Percentiles rank a stretch among this genome's conserved stretches.
These are phyloP conservation scores for Juglanconis sp. DNA, from an alignment of 2,329 filamentous ascomycete species.

Conservation along the genomic window DNA sequence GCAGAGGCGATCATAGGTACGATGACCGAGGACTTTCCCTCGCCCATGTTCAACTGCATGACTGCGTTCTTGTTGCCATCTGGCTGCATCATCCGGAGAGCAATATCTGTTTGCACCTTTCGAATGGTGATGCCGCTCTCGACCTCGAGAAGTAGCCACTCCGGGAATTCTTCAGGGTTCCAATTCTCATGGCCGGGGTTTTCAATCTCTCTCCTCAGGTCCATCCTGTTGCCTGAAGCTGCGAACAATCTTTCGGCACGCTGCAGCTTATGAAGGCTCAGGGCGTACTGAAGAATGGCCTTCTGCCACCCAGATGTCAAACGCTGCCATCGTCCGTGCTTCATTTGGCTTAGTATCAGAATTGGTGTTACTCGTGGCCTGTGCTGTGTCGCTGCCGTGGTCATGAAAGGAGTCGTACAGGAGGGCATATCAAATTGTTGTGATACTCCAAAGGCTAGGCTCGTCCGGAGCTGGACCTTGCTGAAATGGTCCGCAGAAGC, in stretches of 20 bases:
- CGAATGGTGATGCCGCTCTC: slow-evolving; percentile 63
- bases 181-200: slow-evolving; percentile 57
- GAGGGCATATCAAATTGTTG: no score
- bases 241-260: slow-evolving; percentile 39
- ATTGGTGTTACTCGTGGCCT: no score
- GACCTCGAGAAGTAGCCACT: slow-evolving; percentile 62
- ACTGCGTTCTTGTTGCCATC: slow-evolving; percentile 42
- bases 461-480: no score
- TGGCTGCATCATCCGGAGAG: slow-evolving; percentile 48
- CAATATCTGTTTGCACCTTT: slow-evolving; percentile 55
- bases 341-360: no score
- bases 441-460: no score
- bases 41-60: slow-evolving; percentile 70
- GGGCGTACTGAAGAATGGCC: no score
- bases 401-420: no score
- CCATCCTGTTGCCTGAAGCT: slow-evolving; percentile 22
- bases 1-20: slow-evolving; percentile 58
- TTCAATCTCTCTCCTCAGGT: slow-evolving; percentile 39
- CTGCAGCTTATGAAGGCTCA: slow-evolving; percentile 28
- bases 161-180: slow-evolving; percentile 48
- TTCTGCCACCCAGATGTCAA: no score
- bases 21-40: slow-evolving; percentile 69
- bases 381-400: no score
- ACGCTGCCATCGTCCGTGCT: no score
- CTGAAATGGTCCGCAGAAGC: no score